Evolutionary conservation across 306 rosid species (phyloP).

Genomic region (Quercus berberidifolia): DNA sequence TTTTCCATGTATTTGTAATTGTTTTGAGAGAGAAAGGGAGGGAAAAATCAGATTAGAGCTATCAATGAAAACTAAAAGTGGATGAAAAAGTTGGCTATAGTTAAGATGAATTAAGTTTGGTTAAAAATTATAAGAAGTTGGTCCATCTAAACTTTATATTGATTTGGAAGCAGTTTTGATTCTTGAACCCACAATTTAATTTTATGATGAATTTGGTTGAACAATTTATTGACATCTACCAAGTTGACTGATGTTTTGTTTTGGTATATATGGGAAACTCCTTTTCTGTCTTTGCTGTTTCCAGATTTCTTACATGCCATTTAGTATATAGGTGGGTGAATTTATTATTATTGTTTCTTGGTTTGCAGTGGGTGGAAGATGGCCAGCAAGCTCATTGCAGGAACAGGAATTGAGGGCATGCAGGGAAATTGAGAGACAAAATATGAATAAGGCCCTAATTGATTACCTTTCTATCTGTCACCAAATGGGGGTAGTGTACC

Average conservation of each 20-base stretch:
- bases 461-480: slow-evolving; percentile 44
- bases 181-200: too few relatives aligned
- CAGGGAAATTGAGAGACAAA: slow-evolving; percentile 32
- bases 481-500: slow-evolving; percentile 42
- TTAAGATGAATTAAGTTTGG: too few relatives aligned
- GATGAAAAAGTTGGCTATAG: too few relatives aligned
- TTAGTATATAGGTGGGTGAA: slow-evolving; percentile 4
- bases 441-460: slow-evolving; percentile 43
- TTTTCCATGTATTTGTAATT: background rate
- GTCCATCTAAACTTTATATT: background rate
- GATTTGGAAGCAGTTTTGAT: background rate
- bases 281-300: background rate
- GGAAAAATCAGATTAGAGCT: too few relatives aligned
- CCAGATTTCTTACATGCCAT: background rate
- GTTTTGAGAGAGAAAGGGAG: background rate
- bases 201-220: background rate
- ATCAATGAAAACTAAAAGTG: too few relatives aligned
- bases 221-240: background rate
- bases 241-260: background rate
- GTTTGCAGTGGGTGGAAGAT: slow-evolving; percentile 63
- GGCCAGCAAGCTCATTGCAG: slow-evolving; percentile 45
- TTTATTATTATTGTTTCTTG: slow-evolving; percentile 6
- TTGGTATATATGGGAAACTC: background rate
- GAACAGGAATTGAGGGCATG: slow-evolving; percentile 25
- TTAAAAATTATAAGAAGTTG: too few relatives aligned